Evolutionary conservation across 495 filamentous ascomycete species (phyloP), one percentile per base, ranked within the genome.

Genomic region (Annulohypoxylon nitens): DNA sequence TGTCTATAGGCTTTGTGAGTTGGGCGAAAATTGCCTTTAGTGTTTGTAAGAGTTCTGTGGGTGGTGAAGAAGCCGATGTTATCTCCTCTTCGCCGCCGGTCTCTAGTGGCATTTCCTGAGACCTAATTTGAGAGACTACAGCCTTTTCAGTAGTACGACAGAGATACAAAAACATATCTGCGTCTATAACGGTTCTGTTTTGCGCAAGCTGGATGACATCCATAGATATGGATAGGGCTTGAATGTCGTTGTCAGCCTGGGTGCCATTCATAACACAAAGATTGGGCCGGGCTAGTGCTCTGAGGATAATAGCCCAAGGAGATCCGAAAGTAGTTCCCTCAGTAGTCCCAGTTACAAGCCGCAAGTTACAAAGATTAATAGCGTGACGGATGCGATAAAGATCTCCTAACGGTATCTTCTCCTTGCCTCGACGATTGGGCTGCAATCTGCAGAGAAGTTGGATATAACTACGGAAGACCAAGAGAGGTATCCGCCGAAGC

Each of bases 391-490:
- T 74, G 41, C 5, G 70, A 5, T 45, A 61, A 39, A 80, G 68
- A 2, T 70, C 61, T 6, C 54, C 62, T 2, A 25, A 11, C 18
- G n/a, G 23, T 9, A 75, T 43, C 18, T 54, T 64, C 43, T 78
- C 68, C 3, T 51, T 4, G 2, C 50, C 69, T 23, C 26, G 69
- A 14, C 67, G 72, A 20, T 67, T 30, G 11, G 76, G 73, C 55
- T 76, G 58, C 47, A 79, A 58, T 26, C 64, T 73, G 65, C 83
- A 84, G 37, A 85, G 76, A 54, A 83, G 76, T 23, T 60, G 39
- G 26, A 85, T 80, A 68, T 83, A 85, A 16, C 79, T 80, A 47
- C 76, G 77, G 61, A 84, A 79, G 12, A 80, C 43, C 10, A 51
- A 23, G 5, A 71, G 70, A 12, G 79, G 79, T 1, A 81, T 66